Evolutionary conservation across 78 protist genomes (phyloP), one percentile per base, ranked within the genome.

Genomic region (Dictyostelium purpureum): DNA sequence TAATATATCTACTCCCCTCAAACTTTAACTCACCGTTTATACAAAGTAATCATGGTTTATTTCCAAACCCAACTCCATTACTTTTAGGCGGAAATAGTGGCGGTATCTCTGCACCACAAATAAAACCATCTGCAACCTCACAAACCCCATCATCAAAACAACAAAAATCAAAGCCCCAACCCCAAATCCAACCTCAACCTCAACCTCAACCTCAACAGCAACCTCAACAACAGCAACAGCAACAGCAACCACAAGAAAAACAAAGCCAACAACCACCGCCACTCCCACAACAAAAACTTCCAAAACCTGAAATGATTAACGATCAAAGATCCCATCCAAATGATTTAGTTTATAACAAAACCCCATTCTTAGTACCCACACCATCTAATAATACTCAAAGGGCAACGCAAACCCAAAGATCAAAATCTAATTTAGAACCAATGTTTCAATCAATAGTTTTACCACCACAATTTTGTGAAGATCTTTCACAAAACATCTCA

Each of bases 391-490:
- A 45, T 19, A n/a, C 42, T 7, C 7, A 59, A 54, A 42, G 51
- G 37, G 16, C 7, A 12, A 65, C 16, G 35, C n/a, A 14, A 57
- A 57, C 67, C n/a, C 67, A 24, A 57, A 57, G 12, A n/a, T 57
- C 67, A 24, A 57, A 57, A 28, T 57, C 40, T 11, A 57, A 26
- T 7, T 57, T 18, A 57, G 67, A n/a, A 12, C 7, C 11, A 28
- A 57, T 7, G n/a, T 31, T 21, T 2, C 4, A 3, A 6, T 1
- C 21, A 21, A 52, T 26, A 21, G 4, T 57, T 57, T 24, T 57
- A 26, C 67, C 67, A 26, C 67, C n/a, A 57, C 71, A 61, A 51
- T 51, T 51, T 18, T 31, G 52, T 11, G 77, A 79, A 33, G 77
- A 79, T n/a, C 31, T 79, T 4, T 19, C 54, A 9, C 0, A 33